These are phyloP conservation scores for Alternaria rosae DNA, from an alignment of 2,329 filamentous ascomycete species.

Conservation along the genomic window DNA sequence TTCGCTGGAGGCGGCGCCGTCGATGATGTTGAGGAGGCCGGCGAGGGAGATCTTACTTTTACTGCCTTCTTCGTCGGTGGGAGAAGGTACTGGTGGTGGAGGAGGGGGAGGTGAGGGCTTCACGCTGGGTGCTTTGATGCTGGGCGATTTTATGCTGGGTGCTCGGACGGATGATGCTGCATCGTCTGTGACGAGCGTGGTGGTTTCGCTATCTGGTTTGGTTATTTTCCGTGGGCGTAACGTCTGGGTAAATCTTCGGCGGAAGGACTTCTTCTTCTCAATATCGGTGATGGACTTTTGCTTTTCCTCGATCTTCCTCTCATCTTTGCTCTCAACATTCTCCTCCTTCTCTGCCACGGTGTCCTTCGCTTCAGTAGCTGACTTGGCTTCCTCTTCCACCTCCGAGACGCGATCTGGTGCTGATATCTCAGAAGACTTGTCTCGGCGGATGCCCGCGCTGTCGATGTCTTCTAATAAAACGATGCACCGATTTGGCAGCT, in stretches of 20 bases:
- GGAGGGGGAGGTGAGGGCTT: background rate
- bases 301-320: background rate
- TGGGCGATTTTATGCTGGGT: background rate
- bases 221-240: background rate
- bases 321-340: background rate
- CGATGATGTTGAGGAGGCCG: constrained; percentile 82
- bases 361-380: background rate
- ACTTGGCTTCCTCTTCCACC: background rate
- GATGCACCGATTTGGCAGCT: constrained; percentile 55
- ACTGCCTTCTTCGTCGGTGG: background rate
- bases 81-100: background rate
- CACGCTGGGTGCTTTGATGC: background rate
- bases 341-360: background rate
- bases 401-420: background rate
- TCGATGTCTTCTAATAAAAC: constrained; percentile 59
- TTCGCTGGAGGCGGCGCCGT: constrained; percentile 81
- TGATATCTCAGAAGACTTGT: constrained; percentile 16
- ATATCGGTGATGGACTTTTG: background rate
- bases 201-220: constrained; percentile 7
- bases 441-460: constrained; percentile 54
- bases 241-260: background rate
- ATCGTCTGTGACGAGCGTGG: background rate
- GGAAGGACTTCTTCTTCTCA: constrained; percentile 4
- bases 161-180: background rate
- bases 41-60: constrained; percentile 72